Conservation (phyloP, 2,329 filamentous ascomycete genomes). For the Neofusicoccum kwambonambiense region DNA sequence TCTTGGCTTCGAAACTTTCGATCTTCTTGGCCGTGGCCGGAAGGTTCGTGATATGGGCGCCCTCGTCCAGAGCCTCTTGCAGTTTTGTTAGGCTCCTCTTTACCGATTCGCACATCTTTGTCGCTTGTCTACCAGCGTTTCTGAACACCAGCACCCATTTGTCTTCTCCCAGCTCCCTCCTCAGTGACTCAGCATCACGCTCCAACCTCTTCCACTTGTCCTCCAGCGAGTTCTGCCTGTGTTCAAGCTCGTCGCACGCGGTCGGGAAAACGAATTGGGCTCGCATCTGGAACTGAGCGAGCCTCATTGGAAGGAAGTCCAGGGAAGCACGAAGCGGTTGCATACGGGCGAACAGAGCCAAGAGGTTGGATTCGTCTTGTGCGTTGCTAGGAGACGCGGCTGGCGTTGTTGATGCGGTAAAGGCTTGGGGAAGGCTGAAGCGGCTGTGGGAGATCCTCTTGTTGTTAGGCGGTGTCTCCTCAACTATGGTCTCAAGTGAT, state of each 20-base stretch:
- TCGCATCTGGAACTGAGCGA: conserved; percentile 80
- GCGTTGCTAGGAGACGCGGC: conserved; percentile 57
- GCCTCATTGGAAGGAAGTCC: conserved; percentile 92
- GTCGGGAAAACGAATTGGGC: conserved; percentile 81
- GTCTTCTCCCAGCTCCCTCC: conserved; percentile 90
- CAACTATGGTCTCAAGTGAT: conserved; percentile 88
- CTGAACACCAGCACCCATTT: conserved; percentile 95
- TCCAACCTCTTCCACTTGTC: conserved; percentile 85
- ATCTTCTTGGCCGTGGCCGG: conserved; percentile 74
- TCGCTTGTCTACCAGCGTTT: conserved; percentile 84
- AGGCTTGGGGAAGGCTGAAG: conserved; percentile 63
- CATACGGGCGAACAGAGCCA: conserved; percentile 92
- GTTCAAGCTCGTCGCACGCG: conserved; percentile 83
- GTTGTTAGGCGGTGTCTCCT: conserved; percentile 68
- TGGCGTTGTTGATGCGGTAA: conserved; percentile 53
- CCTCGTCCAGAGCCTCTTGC: conserved; percentile 71
- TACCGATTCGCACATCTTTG: conserved; percentile 96
- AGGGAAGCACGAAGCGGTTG: conserved; percentile 89
- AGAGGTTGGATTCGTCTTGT: conserved; percentile 82
- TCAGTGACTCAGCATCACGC: conserved; percentile 81
- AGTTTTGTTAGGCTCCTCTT: conserved; percentile 83
- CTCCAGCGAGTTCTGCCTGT: conserved; percentile 71
- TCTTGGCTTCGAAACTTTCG: conserved; percentile 93
- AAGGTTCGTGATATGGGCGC: conserved; percentile 52
- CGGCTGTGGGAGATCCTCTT: conserved; percentile 60